Evolutionary conservation across 1,284 basidiomycete genomes (phyloP).

Genomic region (Sporisorium exsertum): DNA sequence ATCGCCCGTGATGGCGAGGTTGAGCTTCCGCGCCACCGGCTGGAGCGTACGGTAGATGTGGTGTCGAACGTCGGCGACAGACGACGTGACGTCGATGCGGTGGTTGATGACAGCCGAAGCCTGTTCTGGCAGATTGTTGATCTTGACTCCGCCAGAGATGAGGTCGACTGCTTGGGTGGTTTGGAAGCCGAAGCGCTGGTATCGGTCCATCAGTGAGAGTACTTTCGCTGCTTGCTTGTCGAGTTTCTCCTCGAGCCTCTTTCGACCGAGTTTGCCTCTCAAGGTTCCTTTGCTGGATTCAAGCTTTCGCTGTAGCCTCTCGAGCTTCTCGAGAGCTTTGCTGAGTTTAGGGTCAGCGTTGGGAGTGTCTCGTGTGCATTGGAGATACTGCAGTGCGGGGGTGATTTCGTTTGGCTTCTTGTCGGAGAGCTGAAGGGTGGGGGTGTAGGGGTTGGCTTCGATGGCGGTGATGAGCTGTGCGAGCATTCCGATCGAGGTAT

Average conservation of each 20-base stretch:
- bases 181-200: constrained; percentile 72
- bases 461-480: constrained; percentile 74
- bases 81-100: constrained; percentile 74
- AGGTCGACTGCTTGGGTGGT: constrained; percentile 81
- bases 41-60: constrained; percentile 72
- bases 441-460: constrained; percentile 73
- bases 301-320: constrained; percentile 44
- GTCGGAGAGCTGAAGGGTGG: constrained; percentile 61
- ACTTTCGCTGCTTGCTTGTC: constrained; percentile 26
- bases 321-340: constrained; percentile 71
- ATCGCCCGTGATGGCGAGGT: constrained; percentile 72
- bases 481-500: constrained; percentile 76
- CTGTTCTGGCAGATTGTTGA: constrained; percentile 76
- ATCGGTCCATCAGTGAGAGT: constrained; percentile 8
- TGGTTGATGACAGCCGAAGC: constrained; percentile 75
- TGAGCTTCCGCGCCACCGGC: constrained; percentile 72
- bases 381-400: constrained; percentile 71
- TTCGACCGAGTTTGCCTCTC: neutral
- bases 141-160: constrained; percentile 78
- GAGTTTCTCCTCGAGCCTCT: constrained; percentile 6
- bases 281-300: neutral
- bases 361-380: constrained; percentile 74
- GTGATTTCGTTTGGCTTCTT: constrained; percentile 46
- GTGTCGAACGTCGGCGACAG: constrained; percentile 71
- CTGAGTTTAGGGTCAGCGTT: constrained; percentile 71